Conservation (phyloP, 495 filamentous ascomycete species). For the Penicillium argentinense region DNA sequence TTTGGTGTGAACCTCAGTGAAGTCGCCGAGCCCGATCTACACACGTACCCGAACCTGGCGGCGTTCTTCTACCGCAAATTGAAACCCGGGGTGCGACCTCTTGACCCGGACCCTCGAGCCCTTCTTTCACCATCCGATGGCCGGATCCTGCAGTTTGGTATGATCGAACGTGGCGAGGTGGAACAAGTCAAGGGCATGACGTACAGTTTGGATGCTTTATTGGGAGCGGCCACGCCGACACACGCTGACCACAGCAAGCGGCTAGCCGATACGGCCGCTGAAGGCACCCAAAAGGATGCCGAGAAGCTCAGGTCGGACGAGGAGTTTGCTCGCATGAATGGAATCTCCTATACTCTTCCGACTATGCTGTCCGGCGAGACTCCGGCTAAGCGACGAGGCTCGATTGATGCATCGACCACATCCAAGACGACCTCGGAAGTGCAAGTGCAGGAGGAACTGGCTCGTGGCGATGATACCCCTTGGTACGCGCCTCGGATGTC, state of each 20-base stretch:
- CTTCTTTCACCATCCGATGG: conserved; percentile 89
- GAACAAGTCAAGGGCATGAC: conserved; percentile 99
- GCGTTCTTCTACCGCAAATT: conserved; percentile 96
- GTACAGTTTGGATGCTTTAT: conserved; percentile 88
- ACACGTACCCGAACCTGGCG: conserved; percentile 86
- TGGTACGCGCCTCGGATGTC: conserved; percentile 76
- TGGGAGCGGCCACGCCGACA: conserved; percentile 62
- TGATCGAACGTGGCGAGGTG: conserved; percentile 89
- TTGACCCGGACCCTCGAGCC: conserved; percentile 76
- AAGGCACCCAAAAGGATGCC: conserved; percentile 31
- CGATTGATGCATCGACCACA: conserved; percentile 63
- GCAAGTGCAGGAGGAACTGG: conserved; percentile 81
- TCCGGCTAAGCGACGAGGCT: conserved; percentile 32
- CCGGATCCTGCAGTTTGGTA: conserved; percentile 85
- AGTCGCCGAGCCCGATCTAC: conserved; percentile 82
- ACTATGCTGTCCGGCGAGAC: conserved; percentile 76
- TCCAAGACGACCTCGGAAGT: conserved; percentile 69
- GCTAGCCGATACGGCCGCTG: conserved; percentile 31
- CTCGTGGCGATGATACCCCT: conserved; percentile 61
- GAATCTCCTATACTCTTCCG: conserved; percentile 94
- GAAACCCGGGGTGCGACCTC: conserved; percentile 84
- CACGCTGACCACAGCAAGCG: conserved; percentile 41
- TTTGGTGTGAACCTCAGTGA: conserved; percentile 95
- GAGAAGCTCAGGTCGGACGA: conserved; percentile 69
- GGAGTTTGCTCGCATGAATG: conserved; percentile 94